A percentile compares a stretch with the other conserved stretches of the same genome.
Evolutionary conservation across 2,329 filamentous ascomycete genomes (phyloP).

Genomic region (Colletotrichum shisoi): DNA sequence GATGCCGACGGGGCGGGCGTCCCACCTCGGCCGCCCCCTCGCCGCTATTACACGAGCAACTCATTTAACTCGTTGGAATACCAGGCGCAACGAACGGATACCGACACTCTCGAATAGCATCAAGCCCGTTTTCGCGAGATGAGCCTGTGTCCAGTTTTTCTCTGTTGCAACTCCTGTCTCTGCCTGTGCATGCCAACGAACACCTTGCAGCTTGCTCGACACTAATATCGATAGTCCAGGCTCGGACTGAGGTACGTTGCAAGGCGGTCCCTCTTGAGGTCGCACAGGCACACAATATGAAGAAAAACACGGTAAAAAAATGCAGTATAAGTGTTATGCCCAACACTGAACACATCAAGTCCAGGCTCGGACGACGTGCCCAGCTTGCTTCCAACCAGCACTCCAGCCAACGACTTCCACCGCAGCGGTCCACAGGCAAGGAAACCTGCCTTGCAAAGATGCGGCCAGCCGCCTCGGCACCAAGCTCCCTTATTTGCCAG

Average conservation of each 20-base stretch:
- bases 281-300: no score
- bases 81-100: neutral
- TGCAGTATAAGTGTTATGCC: no score
- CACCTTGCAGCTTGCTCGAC: neutral
- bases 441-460: neutral
- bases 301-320: no score
- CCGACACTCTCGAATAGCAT: neutral
- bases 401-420: neutral
- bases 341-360: no score
- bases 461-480: neutral
- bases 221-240: no score
- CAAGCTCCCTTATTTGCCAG: neutral
- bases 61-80: constrained; percentile 17
- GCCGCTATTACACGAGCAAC: constrained; percentile 29
- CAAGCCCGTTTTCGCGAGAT: neutral
- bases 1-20: neutral
- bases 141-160: neutral
- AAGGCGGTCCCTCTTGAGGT: no score
- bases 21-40: constrained; percentile 12
- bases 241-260: no score
- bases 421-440: neutral
- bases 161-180: neutral
- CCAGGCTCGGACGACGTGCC: no score
- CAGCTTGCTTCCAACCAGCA: neutral
- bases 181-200: neutral